Conservation (phyloP, 306 rosid genomes). For the Mimosa pudica region DNA sequence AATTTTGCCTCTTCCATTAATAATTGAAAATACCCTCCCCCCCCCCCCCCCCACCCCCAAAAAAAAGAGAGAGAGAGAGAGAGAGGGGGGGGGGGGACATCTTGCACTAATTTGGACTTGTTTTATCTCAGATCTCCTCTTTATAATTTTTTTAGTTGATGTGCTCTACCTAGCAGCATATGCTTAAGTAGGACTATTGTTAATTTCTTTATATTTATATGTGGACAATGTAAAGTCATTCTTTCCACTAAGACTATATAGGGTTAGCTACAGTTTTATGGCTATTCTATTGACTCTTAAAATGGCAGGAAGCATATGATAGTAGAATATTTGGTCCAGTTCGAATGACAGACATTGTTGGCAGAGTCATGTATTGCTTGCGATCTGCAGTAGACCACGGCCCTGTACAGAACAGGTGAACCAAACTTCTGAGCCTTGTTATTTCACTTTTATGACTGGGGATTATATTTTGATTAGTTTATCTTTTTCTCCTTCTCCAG, state of each 20-base stretch:
- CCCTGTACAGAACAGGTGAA: constrained; percentile 85
- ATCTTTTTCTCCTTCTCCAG: constrained; percentile 47
- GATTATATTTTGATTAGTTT: constrained; percentile 11
- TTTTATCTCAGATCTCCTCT: not conserved
- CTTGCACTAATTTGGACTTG: constrained; percentile 3
- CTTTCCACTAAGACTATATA: constrained; percentile 6
- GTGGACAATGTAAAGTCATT: not conserved
- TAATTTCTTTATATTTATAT: constrained; percentile 23
- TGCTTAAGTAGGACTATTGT: constrained; percentile 10
- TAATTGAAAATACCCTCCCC: not conserved
- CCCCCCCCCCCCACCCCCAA: not conserved
- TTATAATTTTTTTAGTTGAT: constrained; percentile 12
- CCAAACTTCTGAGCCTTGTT: constrained; percentile 29
- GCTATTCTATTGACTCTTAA: constrained; percentile 26
- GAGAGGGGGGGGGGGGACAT: not conserved
- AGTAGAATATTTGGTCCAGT: constrained; percentile 94
- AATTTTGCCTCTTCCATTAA: constrained; percentile 2
- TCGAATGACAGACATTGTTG: constrained; percentile 76
- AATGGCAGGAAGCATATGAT: constrained; percentile 85
- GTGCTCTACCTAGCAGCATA: constrained; percentile 15
- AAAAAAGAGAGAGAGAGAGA: not conserved
- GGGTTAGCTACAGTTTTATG: constrained; percentile 18
- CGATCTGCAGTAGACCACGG: constrained; percentile 95
- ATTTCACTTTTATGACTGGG: not conserved
- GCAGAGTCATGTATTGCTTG: constrained; percentile 90